Evolutionary conservation across 163 green algal species (phyloP).

Genomic region (Scenedesmus sp.): DNA sequence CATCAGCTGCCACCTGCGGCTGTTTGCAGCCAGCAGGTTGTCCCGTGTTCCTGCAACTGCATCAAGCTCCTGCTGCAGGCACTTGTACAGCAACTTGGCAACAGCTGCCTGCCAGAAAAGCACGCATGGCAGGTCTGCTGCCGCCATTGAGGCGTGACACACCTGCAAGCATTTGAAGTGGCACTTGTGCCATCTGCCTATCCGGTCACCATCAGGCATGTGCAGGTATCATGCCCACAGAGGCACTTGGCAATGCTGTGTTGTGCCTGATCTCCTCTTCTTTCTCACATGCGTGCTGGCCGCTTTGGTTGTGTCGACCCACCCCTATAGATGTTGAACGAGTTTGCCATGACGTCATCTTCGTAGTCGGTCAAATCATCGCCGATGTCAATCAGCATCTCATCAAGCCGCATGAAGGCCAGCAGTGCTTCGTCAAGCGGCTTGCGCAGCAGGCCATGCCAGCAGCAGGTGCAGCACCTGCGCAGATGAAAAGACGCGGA

Average conservation of each 20-base stretch:
- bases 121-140: too few species aligned
- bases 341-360: conserved; percentile 82
- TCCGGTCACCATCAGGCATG: too few species aligned
- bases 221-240: not conserved
- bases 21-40: not conserved
- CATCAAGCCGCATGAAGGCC: conserved; percentile 50
- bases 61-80: not conserved
- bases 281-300: too few species aligned
- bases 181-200: too few species aligned
- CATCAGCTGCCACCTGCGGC: conserved; percentile 15
- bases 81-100: too few species aligned
- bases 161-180: too few species aligned
- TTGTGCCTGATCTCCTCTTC: too few species aligned
- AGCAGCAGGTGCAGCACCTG: conserved; percentile 59
- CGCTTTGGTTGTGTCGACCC: too few species aligned
- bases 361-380: conserved; percentile 60
- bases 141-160: too few species aligned
- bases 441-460: conserved; percentile 35
- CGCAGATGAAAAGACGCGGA: too few species aligned
- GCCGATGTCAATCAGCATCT: conserved; percentile 54
- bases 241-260: not conserved
- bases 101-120: too few species aligned
- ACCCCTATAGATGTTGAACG: conserved; percentile 87
- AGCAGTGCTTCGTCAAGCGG: conserved; percentile 38
- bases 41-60: not conserved